A percentile compares a stretch with the other conserved stretches of the same genome.
Evolutionary conservation across 768 basidiomycete species (phyloP).

Genomic region (Leccinum fibrillosum): DNA sequence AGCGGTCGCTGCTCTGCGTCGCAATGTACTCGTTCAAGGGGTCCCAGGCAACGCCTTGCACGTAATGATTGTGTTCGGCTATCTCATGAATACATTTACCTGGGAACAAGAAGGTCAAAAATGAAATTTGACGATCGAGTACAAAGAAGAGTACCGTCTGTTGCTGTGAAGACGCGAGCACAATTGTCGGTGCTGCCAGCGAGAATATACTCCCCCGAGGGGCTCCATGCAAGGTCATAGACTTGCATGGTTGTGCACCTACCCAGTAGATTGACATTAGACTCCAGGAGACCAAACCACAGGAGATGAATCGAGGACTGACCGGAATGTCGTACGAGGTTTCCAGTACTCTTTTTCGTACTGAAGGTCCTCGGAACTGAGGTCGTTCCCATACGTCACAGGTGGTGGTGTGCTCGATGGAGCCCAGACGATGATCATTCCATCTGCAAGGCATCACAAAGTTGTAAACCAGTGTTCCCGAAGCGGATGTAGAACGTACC

Average conservation of each 20-base stretch:
- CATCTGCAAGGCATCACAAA: conserved; percentile 52
- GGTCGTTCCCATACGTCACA: conserved; percentile 79
- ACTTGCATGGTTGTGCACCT: conserved; percentile 95
- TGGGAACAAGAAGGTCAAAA: conserved; percentile 24
- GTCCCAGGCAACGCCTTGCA: conserved; percentile 99
- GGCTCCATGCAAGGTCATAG: conserved; percentile 97
- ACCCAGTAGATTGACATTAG: conserved; percentile 2
- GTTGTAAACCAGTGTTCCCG: neutral
- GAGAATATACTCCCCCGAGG: conserved; percentile 88
- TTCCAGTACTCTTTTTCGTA: conserved; percentile 97
- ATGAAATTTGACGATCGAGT: neutral
- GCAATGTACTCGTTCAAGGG: conserved; percentile 96
- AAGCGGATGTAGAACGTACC: conserved; percentile 48
- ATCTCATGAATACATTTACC: conserved; percentile 88
- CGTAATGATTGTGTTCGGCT: conserved; percentile 93
- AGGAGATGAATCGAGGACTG: conserved; percentile 18
- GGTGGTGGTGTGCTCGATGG: conserved; percentile 71
- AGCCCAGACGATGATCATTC: conserved; percentile 96
- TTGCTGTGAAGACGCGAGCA: conserved; percentile 75
- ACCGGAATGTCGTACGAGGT: conserved; percentile 82
- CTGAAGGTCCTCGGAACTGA: conserved; percentile 72
- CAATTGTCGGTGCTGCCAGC: conserved; percentile 98
- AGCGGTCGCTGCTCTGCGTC: conserved; percentile 93
- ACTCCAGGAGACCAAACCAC: neutral
- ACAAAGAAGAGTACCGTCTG: conserved; percentile 50